Evolutionary conservation across 495 filamentous ascomycete species (phyloP).

Genomic region (Penicillium paxilli): DNA sequence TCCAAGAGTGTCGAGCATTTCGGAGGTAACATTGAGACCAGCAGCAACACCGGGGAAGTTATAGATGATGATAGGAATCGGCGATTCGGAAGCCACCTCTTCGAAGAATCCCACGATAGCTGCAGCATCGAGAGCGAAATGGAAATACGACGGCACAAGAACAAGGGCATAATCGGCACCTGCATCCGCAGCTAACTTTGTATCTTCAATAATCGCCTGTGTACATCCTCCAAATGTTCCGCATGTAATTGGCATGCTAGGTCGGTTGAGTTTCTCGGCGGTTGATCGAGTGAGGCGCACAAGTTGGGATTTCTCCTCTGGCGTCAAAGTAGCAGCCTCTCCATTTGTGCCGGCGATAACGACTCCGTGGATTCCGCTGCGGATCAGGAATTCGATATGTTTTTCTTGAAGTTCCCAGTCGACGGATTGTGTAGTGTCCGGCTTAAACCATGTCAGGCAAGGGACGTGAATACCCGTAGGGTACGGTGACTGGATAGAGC

Average conservation of each 20-base stretch:
- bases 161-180: constrained; percentile 80
- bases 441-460: constrained; percentile 34
- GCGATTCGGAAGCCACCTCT: constrained; percentile 67
- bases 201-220: constrained; percentile 12
- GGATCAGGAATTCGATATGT: constrained; percentile 31
- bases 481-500: constrained; percentile 15
- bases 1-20: constrained; percentile 10
- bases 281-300: constrained; percentile 20
- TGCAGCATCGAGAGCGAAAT: constrained; percentile 51
- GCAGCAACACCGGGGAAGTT: constrained; percentile 75
- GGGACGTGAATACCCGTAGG: constrained; percentile 37
- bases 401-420: constrained; percentile 33
- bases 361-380: constrained; percentile 32
- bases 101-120: constrained; percentile 67
- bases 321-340: constrained; percentile 29
- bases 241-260: constrained; percentile 27
- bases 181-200: constrained; percentile 22
- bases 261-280: constrained; percentile 15
- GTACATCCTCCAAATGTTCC: constrained; percentile 19
- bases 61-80: constrained; percentile 80
- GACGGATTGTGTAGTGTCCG: constrained; percentile 29
- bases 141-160: constrained; percentile 74
- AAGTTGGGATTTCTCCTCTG: constrained; percentile 25
- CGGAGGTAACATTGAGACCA: constrained; percentile 63
- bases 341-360: constrained; percentile 37